Base-by-base conservation (phyloP, 1,284 basidiomycete species). In the Caloboletus inedulis region DNA sequence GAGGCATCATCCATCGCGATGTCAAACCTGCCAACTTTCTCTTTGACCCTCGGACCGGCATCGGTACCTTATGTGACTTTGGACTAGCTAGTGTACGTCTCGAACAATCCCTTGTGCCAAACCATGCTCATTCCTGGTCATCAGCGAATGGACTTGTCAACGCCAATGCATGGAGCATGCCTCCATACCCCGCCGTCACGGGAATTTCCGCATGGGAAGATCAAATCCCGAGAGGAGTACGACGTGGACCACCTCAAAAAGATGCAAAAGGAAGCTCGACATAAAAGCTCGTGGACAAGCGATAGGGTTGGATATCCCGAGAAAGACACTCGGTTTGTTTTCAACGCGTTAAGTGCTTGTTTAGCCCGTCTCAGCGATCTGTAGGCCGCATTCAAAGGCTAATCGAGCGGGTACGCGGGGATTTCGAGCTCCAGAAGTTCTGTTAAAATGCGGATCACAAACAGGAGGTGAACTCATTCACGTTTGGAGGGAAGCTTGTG, bases 1-100 rank as follows among this genome's bases (percentile, higher is more conserved):
- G 91, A 45, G 84, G 82, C 7, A 89, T 99, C 64, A 91, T 99
- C 46, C 96, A 99, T 72, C 91, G 96, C 34, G 96, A 99, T 70
- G 92, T 99, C 63, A 99, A 99, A 68, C 97, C 96, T 16, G 96
- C 96, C 56, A 99, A 99, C 71, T 99, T 99, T 66, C 79, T 99
- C 31, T 99, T 91, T 69, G 92, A 99, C 69, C 87, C 92, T 30
- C 81, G 80, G 41, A 89, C 86, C 4, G 89, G 89, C 2, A 76
- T 86, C 7, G 96, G 97, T 10, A 91, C 91, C 0, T 74, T 99
- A 9, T 96, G 94, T 60, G 96, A 99, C 71, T 98, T 98, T 71
- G 96, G 96, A 21, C 79, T 99, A 3, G 94, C 94, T 8, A 92
- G 91, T 63, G 91, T 94, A 69, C 63, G 87, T 68, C 9, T 56